Base-by-base conservation (phyloP, 2,329 filamentous ascomycete species). In the Zopfia rhizophila region DNA sequence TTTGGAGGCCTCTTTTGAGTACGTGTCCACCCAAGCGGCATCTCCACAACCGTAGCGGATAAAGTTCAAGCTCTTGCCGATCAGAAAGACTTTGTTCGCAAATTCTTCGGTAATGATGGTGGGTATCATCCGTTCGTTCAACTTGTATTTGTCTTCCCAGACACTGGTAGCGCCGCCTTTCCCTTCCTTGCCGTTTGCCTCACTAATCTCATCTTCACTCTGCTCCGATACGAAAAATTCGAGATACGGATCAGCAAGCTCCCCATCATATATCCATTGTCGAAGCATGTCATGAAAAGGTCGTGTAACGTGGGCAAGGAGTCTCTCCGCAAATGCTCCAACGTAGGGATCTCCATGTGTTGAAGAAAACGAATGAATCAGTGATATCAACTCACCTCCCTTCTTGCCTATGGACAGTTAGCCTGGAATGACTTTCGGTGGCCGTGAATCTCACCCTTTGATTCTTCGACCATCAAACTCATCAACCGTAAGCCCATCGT, bases 251-350 rank as follows among this genome's bases (percentile, higher is more conserved):
- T 99, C 94, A n/a, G 90, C 91, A 11, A 99, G 81, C 76, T 99
- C 95, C 50, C 94, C 94, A 63, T 99, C 93, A 66, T 99, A 99
- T 38, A 99, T 96, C 94, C 94, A 99, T 61, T 91, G 89, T 42
- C 91, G 86, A 41, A 99, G 79, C 77, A 99, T 97, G 62, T 95
- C 90, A 70, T 99, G 99, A 68, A 99, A 99, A 0, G 95, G 95
- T 12, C 89, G 82, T 1, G 94, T 97, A 41, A 99, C 89, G 62
- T 93, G 90, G 5, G 82, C 82, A 5, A 99, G 81, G 19, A 99
- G 79, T 17, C 93, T 85, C 70, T 97, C 93, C 0, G 94, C 94
- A 75, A 97, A 97, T 0, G 87, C 87, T 53, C 89, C 89, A 18
- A 99, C 94, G 56, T 97, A 92, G 0, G 94, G 94, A 58, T 99